Evolutionary conservation across 805 yeast genomes (phyloP), one percentile per base, ranked within the genome.

Genomic region (Blastobotrys attinorum): DNA sequence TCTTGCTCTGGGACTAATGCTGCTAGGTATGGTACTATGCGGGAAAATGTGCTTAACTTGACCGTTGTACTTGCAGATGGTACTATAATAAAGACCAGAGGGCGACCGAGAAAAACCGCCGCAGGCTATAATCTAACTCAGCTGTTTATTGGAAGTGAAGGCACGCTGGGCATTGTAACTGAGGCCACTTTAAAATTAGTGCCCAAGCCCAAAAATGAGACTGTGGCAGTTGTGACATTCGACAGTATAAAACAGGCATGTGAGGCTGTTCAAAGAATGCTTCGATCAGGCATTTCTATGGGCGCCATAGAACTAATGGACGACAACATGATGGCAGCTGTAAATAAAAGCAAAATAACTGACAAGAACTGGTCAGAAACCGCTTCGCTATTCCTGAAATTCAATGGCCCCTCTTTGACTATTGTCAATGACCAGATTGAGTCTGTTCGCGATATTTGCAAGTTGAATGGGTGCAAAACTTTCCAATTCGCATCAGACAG

Each of bases 1-100:
- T 77, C 83, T 6, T 85, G 90, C 42, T 80, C 88, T 16, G 95
- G 94, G 10, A 82, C 92, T 10, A 84, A 85, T 55, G 90, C 94
- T 13, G 80, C 80, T 40, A 69, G 79, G 47, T 83, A 82, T 58
- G 94, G 94, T n/a, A 83, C 95, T 2, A 85, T 85, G 90, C 81
- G 79, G 54, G 90, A 83, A 50, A 83, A 84, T 57, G 85, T 85
- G 18, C 68, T 82, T 11, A 75, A 79, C 47, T 57, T 85, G 47
- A 83, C 88, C 0, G 90, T 82, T 31, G 95, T 85, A 13, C 66
- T 85, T 45, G 88, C 94, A 0, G 95, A 85, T 60, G 95, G 95
- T 10, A 80, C 94, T 0, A 63, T 85, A 6, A 67, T 85, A 47
- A 83, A 83, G 62, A 85, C 95, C 3, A 75, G 76, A 46, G 77